Base-by-base conservation (phyloP, 306 rosid genomes). In the Begonia fuchsioides region DNA sequence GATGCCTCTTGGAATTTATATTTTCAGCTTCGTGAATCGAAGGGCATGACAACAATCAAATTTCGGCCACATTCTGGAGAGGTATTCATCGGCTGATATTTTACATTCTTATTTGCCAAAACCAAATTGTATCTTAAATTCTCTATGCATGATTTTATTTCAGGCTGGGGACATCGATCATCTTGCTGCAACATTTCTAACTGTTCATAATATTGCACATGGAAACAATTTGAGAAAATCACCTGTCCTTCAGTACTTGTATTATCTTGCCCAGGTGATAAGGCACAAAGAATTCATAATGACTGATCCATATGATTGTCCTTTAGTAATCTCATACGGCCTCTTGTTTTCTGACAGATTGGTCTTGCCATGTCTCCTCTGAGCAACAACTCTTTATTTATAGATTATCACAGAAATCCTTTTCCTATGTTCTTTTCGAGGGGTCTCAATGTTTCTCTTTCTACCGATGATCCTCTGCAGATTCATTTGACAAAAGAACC, bases 151-250 rank as follows among this genome's bases (percentile, higher is more conserved):
- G 39, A 49, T 59, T 38, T 54, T 17, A 47, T 51, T 52, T 61
- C 76, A 86, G 96, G 93, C 93, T 12, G 96, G 96, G 26, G 96
- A 86, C 66, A 46, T 63, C 63, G 93, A 86, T 64, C 96, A 86
- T 74, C 72, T 82, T 69, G 93, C 93, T 58, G 88, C 93, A 15
- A 78, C 75, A 50, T 79, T 86, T 54, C 86, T 86, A 48, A 65
- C 79, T 11, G 76, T 85, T 66, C 90, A 79, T 56, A 86, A 86
- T 62, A 86, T 86, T 55, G 76, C 93, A 18, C 96, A 86, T 57
- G 96, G 96, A 53, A 82, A 81, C 46, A 82, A 63, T 70, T 73
- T 82, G 45, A 75, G 90, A 44, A 82, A 86, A 59, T 67, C 93
- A 51, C 96, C 96, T 40, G 86, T 79, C 62, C 70, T 86, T 62